Conservation (phyloP, 23 red algal species). For the Gracilaria domingensis region DNA sequence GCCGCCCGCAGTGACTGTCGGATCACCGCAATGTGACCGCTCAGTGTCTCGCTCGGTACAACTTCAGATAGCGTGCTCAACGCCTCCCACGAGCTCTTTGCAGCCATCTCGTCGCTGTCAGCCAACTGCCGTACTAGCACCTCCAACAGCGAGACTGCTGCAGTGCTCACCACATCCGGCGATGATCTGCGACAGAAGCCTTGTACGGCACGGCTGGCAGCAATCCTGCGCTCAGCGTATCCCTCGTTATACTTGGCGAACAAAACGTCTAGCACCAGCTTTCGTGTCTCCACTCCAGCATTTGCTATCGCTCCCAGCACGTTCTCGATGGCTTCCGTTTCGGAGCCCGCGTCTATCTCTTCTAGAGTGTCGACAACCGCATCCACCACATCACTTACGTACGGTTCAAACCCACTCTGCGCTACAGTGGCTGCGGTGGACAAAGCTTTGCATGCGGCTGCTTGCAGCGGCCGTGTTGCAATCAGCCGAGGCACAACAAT, state of each 20-base stretch:
- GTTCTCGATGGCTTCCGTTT: constrained; percentile 20
- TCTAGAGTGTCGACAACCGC: constrained; percentile 66
- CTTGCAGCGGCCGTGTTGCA: constrained; percentile 38
- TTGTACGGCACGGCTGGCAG: constrained; percentile 36
- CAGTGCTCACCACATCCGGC: not conserved
- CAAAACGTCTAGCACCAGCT: constrained; percentile 50
- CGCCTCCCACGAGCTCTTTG: constrained; percentile 35
- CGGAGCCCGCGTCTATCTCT: not conserved
- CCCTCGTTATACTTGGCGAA: constrained; percentile 66
- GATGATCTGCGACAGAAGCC: constrained; percentile 42
- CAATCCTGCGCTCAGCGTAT: constrained; percentile 37
- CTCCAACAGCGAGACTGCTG: constrained; percentile 37
- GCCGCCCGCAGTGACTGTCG: constrained; percentile 72
- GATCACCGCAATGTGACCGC: constrained; percentile 46
- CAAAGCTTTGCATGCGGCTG: constrained; percentile 39
- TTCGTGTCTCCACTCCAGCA: constrained; percentile 30
- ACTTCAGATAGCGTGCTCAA: constrained; percentile 25
- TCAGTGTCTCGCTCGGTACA: constrained; percentile 29
- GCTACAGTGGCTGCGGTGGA: constrained; percentile 70
- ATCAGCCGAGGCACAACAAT: constrained; percentile 74
- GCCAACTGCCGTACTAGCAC: constrained; percentile 74
- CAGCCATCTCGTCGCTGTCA: constrained; percentile 58
- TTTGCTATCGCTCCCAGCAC: constrained; percentile 51
- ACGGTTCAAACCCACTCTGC: constrained; percentile 46
- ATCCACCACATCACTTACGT: constrained; percentile 46